Conservation (phyloP, 139 green algal genomes). For the Astrephomene gubernaculifera region DNA sequence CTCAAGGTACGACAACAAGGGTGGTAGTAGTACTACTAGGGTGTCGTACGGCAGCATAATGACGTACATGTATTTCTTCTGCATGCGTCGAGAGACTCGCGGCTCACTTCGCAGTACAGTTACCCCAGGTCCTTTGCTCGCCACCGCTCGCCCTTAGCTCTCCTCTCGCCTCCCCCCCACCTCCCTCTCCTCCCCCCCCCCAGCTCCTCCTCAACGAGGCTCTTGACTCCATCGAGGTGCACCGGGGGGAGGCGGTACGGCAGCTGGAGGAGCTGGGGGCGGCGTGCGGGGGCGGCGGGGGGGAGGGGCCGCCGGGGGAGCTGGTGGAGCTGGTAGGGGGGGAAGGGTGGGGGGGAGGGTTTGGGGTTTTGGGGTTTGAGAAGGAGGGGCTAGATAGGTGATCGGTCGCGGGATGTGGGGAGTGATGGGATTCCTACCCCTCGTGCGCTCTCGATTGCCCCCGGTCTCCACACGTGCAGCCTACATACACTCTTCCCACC, state of each 20-base stretch:
- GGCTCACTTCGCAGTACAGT: too few species aligned
- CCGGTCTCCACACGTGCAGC: neutral
- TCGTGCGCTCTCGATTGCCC: neutral
- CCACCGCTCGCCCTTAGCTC: neutral
- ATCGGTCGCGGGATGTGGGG: too few species aligned
- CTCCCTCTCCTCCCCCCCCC: neutral
- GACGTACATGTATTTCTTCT: too few species aligned
- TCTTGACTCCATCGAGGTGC: constrained; percentile 52
- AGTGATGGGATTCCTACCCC: neutral
- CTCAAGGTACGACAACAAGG: constrained; percentile 55
- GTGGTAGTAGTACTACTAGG: too few species aligned
- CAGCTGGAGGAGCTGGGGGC: constrained; percentile 44
- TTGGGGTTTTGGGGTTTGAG: too few species aligned
- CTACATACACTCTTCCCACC: neutral
- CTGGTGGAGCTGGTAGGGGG: constrained; percentile 62
- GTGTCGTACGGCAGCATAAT: too few species aligned
- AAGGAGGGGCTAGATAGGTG: too few species aligned
- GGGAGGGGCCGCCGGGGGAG: neutral
- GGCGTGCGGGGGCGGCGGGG: too few species aligned
- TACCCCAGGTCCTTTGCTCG: too few species aligned
- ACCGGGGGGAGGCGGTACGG: constrained; percentile 35
- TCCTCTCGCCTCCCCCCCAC: neutral
- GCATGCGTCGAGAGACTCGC: too few species aligned
- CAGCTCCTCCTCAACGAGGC: constrained; percentile 68
- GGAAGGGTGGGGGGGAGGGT: neutral